Evolutionary conservation across 805 yeast genomes (phyloP), one percentile per base, ranked within the genome.

Genomic region (Kurtzmaniella fragi): DNA sequence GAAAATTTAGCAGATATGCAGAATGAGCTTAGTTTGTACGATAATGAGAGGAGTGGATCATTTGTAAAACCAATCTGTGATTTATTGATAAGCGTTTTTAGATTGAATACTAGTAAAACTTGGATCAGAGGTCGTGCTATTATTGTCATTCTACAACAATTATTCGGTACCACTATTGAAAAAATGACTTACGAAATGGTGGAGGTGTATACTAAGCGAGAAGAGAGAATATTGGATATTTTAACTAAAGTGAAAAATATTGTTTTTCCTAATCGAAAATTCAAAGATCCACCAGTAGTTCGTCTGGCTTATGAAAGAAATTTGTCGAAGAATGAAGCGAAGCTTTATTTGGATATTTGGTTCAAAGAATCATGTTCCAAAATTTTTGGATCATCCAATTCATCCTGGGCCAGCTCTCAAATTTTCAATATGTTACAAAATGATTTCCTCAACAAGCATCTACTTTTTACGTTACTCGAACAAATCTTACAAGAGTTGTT

Each of bases 71-170:
- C 96, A 0, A 80, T 90, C 2, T 82, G 91, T 46, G 95, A 88
- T 45, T 54, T 87, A 9, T 71, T 89, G 37, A 73, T 86, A 14
- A 67, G 82, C 0, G 52, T 88, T 1, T 90, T 90, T 59, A 78
- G 84, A 25, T 59, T 86, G 16, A 75, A 78, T 39, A 70, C 66
- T 13, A 71, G 84, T 1, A 79, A 78, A 34, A 77, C 79, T 34
- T 87, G 96, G 95, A 59, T 90, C 1, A 66, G 95, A 38, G 97
- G 96, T 0, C 68, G 89, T 32, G 96, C 96, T 0, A 68, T 88
- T 7, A 71, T 89, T 29, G 79, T 88, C 4, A 77, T 90, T 3
- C 62, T 90, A 38, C 96, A 89, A 57, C 96, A 88, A 55, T 59
- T 90, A 1, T 70, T 90, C 29, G 97, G 97, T 0, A 84, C 91